phyloP scores from a whole-genome alignment of 345 rosid species.

The Pseudoturritis turrita region DNA sequence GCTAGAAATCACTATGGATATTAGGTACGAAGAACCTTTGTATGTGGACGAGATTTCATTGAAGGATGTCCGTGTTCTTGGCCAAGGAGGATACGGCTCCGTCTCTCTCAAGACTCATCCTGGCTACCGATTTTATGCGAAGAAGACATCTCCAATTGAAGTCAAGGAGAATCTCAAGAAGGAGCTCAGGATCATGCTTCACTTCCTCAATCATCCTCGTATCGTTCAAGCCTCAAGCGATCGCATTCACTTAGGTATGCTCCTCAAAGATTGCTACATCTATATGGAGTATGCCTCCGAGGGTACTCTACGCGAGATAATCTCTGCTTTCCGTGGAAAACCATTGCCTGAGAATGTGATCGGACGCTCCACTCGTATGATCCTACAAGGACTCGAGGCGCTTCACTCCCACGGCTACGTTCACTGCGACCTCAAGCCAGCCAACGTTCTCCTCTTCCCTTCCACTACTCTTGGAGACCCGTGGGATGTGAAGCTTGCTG shows the following conservation, averaged over 20 bases:
- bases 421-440: conserved; percentile 8
- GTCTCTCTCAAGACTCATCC: background rate
- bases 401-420: background rate
- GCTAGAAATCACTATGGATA: no score
- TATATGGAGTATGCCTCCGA: conserved; percentile 1
- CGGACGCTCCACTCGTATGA: background rate
- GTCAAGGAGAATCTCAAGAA: background rate
- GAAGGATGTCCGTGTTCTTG: background rate
- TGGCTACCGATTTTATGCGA: background rate
- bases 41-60: background rate
- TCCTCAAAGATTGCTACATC: conserved; percentile 8
- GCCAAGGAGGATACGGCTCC: background rate
- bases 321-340: background rate
- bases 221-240: background rate
- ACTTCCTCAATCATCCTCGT: background rate
- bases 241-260: background rate
- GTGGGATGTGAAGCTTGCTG: conserved; percentile 7
- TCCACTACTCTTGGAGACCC: background rate
- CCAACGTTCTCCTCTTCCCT: background rate
- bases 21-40: background rate
- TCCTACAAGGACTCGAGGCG: conserved; percentile 13
- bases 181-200: conserved; percentile 9
- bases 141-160: background rate
- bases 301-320: background rate
- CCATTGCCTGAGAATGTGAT: background rate